Base-by-base conservation (phyloP, 345 rosid genomes). In the Eucalyptus tenuipes region DNA sequence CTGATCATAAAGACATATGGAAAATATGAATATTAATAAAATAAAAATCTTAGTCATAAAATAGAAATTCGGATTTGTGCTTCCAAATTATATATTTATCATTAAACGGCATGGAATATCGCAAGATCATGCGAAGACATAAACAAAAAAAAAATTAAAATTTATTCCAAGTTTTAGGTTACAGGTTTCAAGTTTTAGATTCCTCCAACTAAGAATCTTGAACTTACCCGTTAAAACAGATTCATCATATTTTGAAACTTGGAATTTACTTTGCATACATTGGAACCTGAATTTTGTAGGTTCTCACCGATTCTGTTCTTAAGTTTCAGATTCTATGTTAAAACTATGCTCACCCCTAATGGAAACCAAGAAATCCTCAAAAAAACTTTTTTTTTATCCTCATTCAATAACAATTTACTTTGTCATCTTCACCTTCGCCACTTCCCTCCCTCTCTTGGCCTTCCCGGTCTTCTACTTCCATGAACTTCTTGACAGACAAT, bases 201-300 rank as follows among this genome's bases (percentile, higher is more conserved):
- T 7, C 0, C 10, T 52, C 4, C 10, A 3, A 52, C 2, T 52
- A 52, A 52, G 57, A 52, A 52, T 1, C 0, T 1, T 4, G 10
- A 18, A 52, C 10, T 3, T 18, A 8, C 10, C 10, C 9, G 0
- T 1, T 7, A 18, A 52, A 52, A 52, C 0, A 2, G 0, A 0
- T 52, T 52, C 2, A 1, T 50, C 57, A 8, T 18, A 1, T 18
- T 52, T 52, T 7, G 10, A 0, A 52, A 52, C 2, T 52, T 52
- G 10, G 0, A 52, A 52, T 1, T 18, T 18, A 8, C 2, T 5
- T 2, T 18, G 2, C 25, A 52, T 52, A 52, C 0, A 0, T 52
- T 52, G 10, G 10, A 4, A 18, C 2, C 1, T 4, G 1, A 52
- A 52, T 18, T 2, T 1, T 1, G 0, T 0, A 7, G 2, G 4